These are phyloP conservation scores for Adiantum capillusveneris DNA, from an alignment of 75 land plant species.

Conservation along the genomic window DNA sequence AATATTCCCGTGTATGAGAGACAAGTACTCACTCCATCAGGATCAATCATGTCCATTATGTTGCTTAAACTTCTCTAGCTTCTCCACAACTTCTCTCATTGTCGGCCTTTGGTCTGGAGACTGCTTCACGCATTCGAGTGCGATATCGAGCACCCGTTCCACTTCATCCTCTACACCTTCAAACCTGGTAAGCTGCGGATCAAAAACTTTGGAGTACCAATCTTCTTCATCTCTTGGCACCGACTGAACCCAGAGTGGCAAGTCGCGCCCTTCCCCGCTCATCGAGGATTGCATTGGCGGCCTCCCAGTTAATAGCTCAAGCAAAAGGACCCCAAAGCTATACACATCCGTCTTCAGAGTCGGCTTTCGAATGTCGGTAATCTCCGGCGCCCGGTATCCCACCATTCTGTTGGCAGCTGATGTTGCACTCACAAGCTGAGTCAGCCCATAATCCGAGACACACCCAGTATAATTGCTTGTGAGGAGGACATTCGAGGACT, in stretches of 20 bases:
- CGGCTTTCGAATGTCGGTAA: constrained; percentile 52
- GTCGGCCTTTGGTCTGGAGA: constrained; percentile 60
- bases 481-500: constrained; percentile 75
- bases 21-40: no score
- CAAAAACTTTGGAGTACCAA: constrained; percentile 79
- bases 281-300: constrained; percentile 56
- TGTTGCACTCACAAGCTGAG: constrained; percentile 34
- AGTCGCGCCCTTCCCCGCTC: constrained; percentile 67
- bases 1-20: no score
- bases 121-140: constrained; percentile 43
- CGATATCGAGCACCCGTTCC: constrained; percentile 57
- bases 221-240: constrained; percentile 47
- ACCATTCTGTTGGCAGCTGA: constrained; percentile 41
- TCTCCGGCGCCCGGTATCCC: constrained; percentile 87
- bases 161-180: constrained; percentile 68
- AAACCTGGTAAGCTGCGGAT: constrained; percentile 62
- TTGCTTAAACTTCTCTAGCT: constrained; percentile 31
- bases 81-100: constrained; percentile 39
- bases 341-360: constrained; percentile 82
- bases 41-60: no score
- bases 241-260: constrained; percentile 83
- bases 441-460: constrained; percentile 66
- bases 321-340: constrained; percentile 73
- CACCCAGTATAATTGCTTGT: constrained; percentile 46
- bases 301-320: constrained; percentile 78